Evolutionary conservation across 192 early-diverging fungal species (phyloP).

Genomic region (Coemansia interrupta): DNA sequence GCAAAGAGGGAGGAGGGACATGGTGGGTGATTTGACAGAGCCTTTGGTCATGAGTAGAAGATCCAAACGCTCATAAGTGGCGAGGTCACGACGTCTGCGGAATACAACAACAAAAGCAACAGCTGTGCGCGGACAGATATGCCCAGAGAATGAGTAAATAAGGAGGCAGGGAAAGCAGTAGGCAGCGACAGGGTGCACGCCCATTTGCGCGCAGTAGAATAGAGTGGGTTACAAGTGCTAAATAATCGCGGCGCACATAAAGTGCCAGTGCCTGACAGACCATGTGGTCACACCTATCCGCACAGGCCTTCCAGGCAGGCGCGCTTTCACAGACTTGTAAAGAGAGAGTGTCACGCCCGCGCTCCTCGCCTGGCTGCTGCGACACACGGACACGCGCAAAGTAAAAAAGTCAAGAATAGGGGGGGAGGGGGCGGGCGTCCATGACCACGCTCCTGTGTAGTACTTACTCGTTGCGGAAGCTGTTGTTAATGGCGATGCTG

Average conservation of each 20-base stretch:
- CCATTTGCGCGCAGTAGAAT: background rate
- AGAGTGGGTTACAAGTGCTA: slow-evolving; percentile 19
- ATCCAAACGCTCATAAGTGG: background rate
- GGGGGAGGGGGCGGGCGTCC: background rate
- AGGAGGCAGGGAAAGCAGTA: too few relatives aligned
- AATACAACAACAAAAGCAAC: background rate
- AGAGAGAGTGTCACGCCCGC: background rate
- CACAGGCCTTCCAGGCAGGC: background rate
- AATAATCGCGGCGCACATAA: slow-evolving; percentile 39
- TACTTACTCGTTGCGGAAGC: slow-evolving; percentile 44
- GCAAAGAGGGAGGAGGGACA: background rate
- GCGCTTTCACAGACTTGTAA: background rate
- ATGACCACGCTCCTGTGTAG: background rate
- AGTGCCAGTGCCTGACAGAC: slow-evolving; percentile 20
- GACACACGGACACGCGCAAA: background rate
- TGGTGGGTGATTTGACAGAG: background rate
- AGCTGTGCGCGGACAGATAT: background rate
- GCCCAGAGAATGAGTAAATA: too few relatives aligned
- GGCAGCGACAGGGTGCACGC: too few relatives aligned
- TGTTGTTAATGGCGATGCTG: slow-evolving; percentile 37
- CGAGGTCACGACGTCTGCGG: slow-evolving; percentile 7
- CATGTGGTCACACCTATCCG: slow-evolving; percentile 1
- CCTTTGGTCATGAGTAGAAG: background rate
- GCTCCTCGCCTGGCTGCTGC: background rate
- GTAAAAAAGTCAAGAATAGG: background rate